A percentile compares a stretch with the other conserved stretches of the same genome.
These are phyloP conservation scores for Exsudoporus frostii DNA, from an alignment of 768 basidiomycete genomes.

Conservation along the genomic window DNA sequence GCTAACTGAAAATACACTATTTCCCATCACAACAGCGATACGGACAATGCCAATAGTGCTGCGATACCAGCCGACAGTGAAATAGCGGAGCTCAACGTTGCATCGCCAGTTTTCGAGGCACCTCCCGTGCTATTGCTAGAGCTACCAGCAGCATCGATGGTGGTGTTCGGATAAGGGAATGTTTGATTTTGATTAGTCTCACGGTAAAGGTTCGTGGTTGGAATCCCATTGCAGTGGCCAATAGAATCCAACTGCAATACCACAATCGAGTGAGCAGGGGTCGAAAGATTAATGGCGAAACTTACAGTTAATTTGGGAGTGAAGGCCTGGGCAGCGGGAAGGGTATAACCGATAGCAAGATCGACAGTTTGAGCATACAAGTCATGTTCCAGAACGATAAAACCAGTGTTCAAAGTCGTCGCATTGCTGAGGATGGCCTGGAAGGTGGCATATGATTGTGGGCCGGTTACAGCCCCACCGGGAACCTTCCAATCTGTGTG, in stretches of 20 bases:
- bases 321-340: slow-evolving; percentile 69
- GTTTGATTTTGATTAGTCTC: slow-evolving; percentile 75
- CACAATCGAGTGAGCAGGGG: not conserved
- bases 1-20: slow-evolving; percentile 5
- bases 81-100: slow-evolving; percentile 13
- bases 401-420: slow-evolving; percentile 58
- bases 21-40: slow-evolving; percentile 16
- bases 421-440: slow-evolving; percentile 71
- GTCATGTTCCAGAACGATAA: slow-evolving; percentile 90
- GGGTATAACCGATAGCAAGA: slow-evolving; percentile 83
- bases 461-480: slow-evolving; percentile 65
- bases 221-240: slow-evolving; percentile 68
- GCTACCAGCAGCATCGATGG: slow-evolving; percentile 6
- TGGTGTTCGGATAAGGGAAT: slow-evolving; percentile 53
- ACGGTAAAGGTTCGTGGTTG: slow-evolving; percentile 68
- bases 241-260: slow-evolving; percentile 61
- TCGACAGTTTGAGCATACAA: slow-evolving; percentile 83
- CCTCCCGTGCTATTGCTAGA: slow-evolving; percentile 5
- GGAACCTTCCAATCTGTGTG: slow-evolving; percentile 81
- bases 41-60: slow-evolving; percentile 12
- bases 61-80: slow-evolving; percentile 10
- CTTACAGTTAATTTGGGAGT: slow-evolving; percentile 63
- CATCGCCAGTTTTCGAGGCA: slow-evolving; percentile 1
- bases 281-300: not conserved
- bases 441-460: slow-evolving; percentile 66